phyloP scores from a whole-genome alignment of 352 stramenopile species.

The Pythium sp. region DNA sequence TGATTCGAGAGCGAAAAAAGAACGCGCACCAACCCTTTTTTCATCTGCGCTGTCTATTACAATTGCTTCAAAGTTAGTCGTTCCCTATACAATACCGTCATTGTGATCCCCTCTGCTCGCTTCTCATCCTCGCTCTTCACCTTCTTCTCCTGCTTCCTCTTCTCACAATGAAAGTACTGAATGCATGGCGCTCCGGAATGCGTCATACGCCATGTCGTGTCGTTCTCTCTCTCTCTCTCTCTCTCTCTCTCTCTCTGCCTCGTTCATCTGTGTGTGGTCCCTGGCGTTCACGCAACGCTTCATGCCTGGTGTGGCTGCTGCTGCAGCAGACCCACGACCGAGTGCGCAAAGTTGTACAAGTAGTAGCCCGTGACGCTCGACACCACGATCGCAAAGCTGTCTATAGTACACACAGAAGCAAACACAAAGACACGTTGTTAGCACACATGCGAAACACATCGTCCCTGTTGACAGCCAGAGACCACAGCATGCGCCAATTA shows the following conservation, averaged over 20 bases:
- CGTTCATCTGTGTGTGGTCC: not conserved
- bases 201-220: not conserved
- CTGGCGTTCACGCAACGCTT: not conserved
- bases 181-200: not conserved
- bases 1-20: not conserved
- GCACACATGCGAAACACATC: not conserved
- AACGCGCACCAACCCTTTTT: conserved; percentile 2
- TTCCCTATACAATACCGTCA: conserved; percentile 10
- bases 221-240: not conserved
- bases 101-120: not conserved
- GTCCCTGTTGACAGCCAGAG: not conserved
- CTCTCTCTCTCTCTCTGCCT: not conserved
- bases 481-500: not conserved
- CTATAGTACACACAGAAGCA: conserved; percentile 24
- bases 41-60: conserved; percentile 9
- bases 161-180: not conserved
- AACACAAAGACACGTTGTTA: not conserved
- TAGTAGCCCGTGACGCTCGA: conserved; percentile 75
- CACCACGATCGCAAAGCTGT: conserved; percentile 69
- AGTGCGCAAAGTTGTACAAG: conserved; percentile 59
- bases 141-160: not conserved
- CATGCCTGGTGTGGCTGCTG: conserved; percentile 7
- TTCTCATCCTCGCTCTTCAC: not conserved
- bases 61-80: conserved; percentile 7
- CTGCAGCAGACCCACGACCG: conserved; percentile 48